These are phyloP conservation scores for Dendrobium officinale DNA, from an alignment of 106 monocot genomes.

Conservation along the genomic window DNA sequence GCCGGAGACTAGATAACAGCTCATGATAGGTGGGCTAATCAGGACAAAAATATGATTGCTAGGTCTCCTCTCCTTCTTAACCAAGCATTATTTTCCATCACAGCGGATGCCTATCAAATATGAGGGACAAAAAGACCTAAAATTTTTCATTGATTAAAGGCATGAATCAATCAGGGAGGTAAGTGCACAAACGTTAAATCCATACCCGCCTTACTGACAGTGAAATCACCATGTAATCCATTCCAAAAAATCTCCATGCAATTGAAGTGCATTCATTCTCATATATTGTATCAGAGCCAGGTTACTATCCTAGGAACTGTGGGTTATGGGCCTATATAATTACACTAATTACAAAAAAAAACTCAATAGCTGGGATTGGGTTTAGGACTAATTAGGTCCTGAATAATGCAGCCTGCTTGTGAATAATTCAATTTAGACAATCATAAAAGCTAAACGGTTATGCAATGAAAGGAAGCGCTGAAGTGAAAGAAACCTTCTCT, in stretches of 20 bases:
- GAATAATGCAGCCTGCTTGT: not conserved
- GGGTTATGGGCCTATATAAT: not conserved
- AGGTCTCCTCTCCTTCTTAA: not conserved
- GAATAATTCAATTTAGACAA: not conserved
- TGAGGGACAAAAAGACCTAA: not conserved
- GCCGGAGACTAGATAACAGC: no score
- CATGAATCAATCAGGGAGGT: not conserved
- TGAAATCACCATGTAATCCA: not conserved
- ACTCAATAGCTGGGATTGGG: not conserved
- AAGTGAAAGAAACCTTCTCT: constrained; percentile 23
- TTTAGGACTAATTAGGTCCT: not conserved
- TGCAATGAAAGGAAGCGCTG: not conserved
- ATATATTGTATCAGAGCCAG: not conserved
- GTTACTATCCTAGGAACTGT: not conserved
- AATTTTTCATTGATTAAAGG: not conserved
- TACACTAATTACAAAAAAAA: not conserved
- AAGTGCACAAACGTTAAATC: not conserved
- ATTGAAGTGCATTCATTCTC: not conserved
- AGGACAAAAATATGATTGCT: not conserved
- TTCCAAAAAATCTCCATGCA: not conserved
- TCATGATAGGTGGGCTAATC: no score
- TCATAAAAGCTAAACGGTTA: not conserved
- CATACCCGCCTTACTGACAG: not conserved
- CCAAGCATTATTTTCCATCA: not conserved
- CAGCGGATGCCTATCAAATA: not conserved